A percentile compares a stretch with the other conserved stretches of the same genome.
These are phyloP conservation scores for Salix dunnii DNA, from an alignment of 345 rosid species.

Conservation along the genomic window DNA sequence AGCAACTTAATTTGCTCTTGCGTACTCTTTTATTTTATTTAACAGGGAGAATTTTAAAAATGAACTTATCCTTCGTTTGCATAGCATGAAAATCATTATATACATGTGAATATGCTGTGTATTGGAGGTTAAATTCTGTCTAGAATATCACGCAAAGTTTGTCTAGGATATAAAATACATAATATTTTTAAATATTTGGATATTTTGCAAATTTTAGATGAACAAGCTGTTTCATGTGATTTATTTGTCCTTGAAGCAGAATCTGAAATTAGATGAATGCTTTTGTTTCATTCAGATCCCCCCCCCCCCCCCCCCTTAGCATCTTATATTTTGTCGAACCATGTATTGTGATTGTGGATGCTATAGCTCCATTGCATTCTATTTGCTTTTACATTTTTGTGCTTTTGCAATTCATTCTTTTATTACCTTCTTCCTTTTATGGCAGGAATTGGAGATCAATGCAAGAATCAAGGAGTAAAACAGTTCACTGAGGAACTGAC, in stretches of 20 bases:
- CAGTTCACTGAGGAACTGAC: constrained; percentile 63
- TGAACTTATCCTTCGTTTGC: neutral
- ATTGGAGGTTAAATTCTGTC: neutral
- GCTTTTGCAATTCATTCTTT: neutral
- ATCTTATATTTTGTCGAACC: neutral
- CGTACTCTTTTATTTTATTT: neutral
- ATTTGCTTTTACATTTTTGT: neutral
- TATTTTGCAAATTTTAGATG: neutral
- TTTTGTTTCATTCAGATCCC: neutral
- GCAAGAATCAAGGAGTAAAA: constrained; percentile 50
- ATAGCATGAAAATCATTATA: neutral
- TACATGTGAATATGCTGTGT: neutral
- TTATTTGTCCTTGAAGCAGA: neutral
- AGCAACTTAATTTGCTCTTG: neutral
- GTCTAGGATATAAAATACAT: neutral
- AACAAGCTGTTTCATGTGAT: neutral
- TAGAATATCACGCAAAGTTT: neutral
- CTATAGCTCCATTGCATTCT: neutral
- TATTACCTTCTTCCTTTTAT: neutral
- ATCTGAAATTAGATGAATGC: neutral
- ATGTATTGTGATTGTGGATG: too few species aligned
- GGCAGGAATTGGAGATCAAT: constrained; percentile 80
- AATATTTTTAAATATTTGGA: neutral
- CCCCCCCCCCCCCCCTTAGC: neutral
- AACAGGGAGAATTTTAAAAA: neutral